These are phyloP conservation scores for Flueggea neowawraea DNA, from an alignment of 441 rosid species.

Conservation along the genomic window DNA sequence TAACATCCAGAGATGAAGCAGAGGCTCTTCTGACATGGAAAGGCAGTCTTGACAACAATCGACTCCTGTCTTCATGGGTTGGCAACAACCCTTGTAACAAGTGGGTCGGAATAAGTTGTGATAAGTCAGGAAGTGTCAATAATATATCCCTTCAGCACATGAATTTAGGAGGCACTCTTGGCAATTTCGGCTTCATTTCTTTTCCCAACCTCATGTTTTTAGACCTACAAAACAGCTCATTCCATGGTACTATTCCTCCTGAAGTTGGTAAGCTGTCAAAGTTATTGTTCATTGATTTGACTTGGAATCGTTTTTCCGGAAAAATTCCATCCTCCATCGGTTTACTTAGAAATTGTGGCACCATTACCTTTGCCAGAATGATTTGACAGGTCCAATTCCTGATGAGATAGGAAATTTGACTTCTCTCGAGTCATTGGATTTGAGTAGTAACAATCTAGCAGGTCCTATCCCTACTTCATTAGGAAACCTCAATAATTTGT, in stretches of 20 bases:
- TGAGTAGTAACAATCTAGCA: conserved; percentile 10
- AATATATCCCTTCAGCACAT: conserved; percentile 3
- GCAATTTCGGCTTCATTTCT: conserved; percentile 3
- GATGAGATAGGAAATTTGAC: neutral
- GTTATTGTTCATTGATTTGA: neutral
- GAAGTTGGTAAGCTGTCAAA: neutral
- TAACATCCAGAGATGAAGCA: conserved; percentile 9
- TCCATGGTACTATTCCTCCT: conserved; percentile 1
- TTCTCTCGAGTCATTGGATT: neutral
- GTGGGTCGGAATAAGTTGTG: conserved; percentile 22
- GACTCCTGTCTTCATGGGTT: conserved; percentile 20
- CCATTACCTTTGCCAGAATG: neutral
- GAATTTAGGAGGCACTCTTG: conserved; percentile 5
- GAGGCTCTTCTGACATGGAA: conserved; percentile 31
- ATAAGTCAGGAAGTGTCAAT: conserved; percentile 2
- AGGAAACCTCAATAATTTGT: conserved; percentile 15
- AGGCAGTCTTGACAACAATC: conserved; percentile 12
- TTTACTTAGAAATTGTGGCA: neutral
- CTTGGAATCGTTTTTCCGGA: neutral
- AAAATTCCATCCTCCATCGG: neutral
- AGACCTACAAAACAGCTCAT: neutral
- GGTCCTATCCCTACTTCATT: conserved; percentile 6
- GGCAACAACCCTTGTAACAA: neutral
- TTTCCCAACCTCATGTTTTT: neutral
- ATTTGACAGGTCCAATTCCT: neutral